Evolutionary conservation across 306 rosid species (phyloP).

Genomic region (Hippophae tibetana): DNA sequence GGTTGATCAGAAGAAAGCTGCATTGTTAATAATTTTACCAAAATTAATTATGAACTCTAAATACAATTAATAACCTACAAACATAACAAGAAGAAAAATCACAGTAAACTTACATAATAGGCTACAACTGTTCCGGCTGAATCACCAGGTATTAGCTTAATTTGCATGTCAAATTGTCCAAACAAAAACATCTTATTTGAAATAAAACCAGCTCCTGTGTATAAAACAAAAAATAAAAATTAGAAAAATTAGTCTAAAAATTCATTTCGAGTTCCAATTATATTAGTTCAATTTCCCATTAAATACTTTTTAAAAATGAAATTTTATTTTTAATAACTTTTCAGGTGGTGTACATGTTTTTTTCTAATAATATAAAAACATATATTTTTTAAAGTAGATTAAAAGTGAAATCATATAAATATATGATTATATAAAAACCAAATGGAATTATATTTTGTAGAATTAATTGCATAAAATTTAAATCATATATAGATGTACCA

Average conservation of each 20-base stretch:
- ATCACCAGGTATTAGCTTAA: slow-evolving; percentile 73
- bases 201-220: slow-evolving; percentile 72
- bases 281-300: neutral
- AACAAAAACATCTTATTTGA: slow-evolving; percentile 79
- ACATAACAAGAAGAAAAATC: slow-evolving; percentile 1
- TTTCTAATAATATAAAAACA: too few species aligned
- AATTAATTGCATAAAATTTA: too few species aligned
- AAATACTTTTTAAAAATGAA: too few species aligned
- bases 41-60: neutral
- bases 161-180: slow-evolving; percentile 85
- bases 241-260: slow-evolving; percentile 3
- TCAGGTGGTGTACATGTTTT: too few species aligned
- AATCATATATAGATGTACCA: slow-evolving; percentile 28
- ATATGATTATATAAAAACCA: too few species aligned
- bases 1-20: slow-evolving; percentile 86
- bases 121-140: slow-evolving; percentile 94
- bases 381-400: too few species aligned
- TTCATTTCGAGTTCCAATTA: neutral
- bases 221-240: neutral
- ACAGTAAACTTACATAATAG: slow-evolving; percentile 47
- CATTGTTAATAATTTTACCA: slow-evolving; percentile 4
- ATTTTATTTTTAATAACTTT: too few species aligned
- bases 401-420: too few species aligned
- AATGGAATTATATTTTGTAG: too few species aligned
- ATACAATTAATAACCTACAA: too few species aligned